Evolutionary conservation across 768 basidiomycete species (phyloP).

Genomic region (Xerocomellus dryophilus): DNA sequence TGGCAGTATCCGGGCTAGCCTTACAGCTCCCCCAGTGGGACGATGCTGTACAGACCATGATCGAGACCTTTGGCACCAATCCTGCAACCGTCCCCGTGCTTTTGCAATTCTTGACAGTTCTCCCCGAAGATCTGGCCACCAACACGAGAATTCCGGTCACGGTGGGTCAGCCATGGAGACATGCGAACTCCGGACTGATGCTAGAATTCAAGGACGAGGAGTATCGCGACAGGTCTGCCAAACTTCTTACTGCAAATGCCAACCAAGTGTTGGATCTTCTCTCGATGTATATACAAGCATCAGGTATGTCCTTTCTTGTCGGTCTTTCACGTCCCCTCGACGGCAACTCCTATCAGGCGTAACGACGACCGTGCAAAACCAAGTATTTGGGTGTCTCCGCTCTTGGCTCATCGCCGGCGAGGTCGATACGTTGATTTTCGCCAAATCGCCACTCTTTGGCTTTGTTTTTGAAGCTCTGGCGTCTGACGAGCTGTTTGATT

Average conservation of each 20-base stretch:
- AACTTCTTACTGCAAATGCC: constrained; percentile 66
- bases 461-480: constrained; percentile 82
- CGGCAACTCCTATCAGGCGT: constrained; percentile 61
- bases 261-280: constrained; percentile 73
- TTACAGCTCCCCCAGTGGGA: constrained; percentile 86
- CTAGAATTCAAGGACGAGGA: constrained; percentile 61
- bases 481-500: constrained; percentile 86
- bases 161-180: constrained; percentile 47
- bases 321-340: neutral
- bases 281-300: constrained; percentile 83
- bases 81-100: constrained; percentile 80
- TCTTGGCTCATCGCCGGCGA: constrained; percentile 91
- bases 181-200: constrained; percentile 10
- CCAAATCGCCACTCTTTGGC: constrained; percentile 74
- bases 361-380: constrained; percentile 69
- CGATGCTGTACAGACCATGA: constrained; percentile 75
- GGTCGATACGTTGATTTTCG: constrained; percentile 58
- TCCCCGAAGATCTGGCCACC: constrained; percentile 83
- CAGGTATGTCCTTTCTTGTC: constrained; percentile 51
- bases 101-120: constrained; percentile 83
- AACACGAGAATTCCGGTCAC: constrained; percentile 88
- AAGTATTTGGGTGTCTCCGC: constrained; percentile 81
- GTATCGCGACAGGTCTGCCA: constrained; percentile 56
- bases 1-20: constrained; percentile 87
- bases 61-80: constrained; percentile 81